Evolutionary conservation across 345 rosid genomes (phyloP).

Genomic region (Rhizophora mangle): DNA sequence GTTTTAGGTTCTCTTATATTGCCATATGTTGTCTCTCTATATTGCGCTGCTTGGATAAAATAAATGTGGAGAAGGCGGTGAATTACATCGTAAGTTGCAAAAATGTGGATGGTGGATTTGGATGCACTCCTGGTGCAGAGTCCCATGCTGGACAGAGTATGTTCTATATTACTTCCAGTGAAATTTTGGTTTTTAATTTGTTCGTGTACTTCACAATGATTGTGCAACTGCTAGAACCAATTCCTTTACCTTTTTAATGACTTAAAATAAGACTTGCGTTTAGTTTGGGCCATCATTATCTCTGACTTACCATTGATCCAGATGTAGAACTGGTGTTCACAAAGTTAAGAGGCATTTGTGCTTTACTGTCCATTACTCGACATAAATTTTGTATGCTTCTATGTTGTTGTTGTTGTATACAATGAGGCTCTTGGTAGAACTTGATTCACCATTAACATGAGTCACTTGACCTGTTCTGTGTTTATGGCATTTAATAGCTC

Average conservation of each 20-base stretch:
- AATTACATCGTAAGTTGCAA: conserved; percentile 78
- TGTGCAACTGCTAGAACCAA: background rate
- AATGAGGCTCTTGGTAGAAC: too few species aligned
- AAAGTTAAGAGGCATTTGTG: background rate
- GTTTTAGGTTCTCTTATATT: conserved; percentile 75
- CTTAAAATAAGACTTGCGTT: background rate
- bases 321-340: too few species aligned
- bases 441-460: too few species aligned
- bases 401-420: background rate
- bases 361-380: background rate
- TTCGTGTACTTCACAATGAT: background rate
- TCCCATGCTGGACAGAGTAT: conserved; percentile 96
- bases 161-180: conserved; percentile 17
- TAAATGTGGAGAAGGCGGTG: conserved; percentile 77
- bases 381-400: background rate
- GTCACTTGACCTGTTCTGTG: too few species aligned
- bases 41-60: conserved; percentile 51
- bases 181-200: background rate
- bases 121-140: conserved; percentile 90
- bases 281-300: background rate
- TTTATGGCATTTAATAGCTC: too few species aligned
- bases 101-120: conserved; percentile 94
- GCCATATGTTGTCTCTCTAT: conserved; percentile 80
- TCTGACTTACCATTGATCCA: background rate
- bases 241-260: background rate